Percentiles rank a stretch among this genome's conserved stretches.
phyloP scores from a whole-genome alignment of 177 flowering plant genomes.

The Telopea speciosissima region DNA sequence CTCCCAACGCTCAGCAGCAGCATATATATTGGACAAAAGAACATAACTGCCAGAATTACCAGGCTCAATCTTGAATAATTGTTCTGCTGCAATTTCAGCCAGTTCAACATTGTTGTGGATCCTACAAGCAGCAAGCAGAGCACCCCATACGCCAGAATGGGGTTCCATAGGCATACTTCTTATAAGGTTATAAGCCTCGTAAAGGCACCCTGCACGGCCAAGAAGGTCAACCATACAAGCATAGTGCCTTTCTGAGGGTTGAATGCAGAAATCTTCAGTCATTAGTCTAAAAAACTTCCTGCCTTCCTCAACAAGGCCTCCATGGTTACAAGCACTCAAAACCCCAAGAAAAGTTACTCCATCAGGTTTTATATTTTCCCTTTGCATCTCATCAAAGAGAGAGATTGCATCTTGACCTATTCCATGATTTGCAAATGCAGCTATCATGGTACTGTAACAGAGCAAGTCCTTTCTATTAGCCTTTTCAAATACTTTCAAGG shows the following conservation, averaged over 20 bases:
- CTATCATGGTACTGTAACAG: conserved; percentile 38
- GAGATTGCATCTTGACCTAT: conserved; percentile 26
- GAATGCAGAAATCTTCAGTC: conserved; percentile 26
- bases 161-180: conserved; percentile 28
- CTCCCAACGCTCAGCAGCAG: conserved; percentile 30
- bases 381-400: conserved; percentile 31
- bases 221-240: conserved; percentile 15
- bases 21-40: conserved; percentile 38
- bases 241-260: conserved; percentile 35
- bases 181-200: conserved; percentile 35
- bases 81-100: conserved; percentile 39
- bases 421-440: conserved; percentile 42
- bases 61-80: conserved; percentile 37
- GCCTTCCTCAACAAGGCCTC: conserved; percentile 40
- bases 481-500: conserved; percentile 29
- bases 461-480: conserved; percentile 28
- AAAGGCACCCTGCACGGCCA: conserved; percentile 38
- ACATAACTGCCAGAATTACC: conserved; percentile 43
- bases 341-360: conserved; percentile 36
- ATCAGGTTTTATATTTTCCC: conserved; percentile 30
- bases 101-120: conserved; percentile 29
- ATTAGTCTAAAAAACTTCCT: conserved; percentile 29
- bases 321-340: conserved; percentile 45
- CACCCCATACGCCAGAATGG: conserved; percentile 33
- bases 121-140: conserved; percentile 44